These are phyloP conservation scores for Flagelloscypha sp. DNA, from an alignment of 768 basidiomycete species.

Conservation along the genomic window DNA sequence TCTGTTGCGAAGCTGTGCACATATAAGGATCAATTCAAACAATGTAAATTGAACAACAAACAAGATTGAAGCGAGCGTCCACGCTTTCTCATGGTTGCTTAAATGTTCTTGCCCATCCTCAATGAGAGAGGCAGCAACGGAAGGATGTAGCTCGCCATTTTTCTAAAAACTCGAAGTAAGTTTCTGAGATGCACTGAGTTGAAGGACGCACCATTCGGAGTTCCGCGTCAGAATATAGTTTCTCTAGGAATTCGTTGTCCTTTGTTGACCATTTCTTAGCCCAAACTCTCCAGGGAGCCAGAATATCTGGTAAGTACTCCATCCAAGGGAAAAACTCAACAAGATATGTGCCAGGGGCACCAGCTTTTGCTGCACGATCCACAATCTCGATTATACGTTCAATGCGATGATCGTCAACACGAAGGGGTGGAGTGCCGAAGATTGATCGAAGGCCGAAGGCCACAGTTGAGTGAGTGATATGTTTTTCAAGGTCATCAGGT, in stretches of 20 bases:
- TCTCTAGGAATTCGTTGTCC: conserved; percentile 14
- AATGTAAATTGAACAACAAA: no score
- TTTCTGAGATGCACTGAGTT: no score
- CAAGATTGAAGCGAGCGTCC: no score
- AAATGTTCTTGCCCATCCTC: no score
- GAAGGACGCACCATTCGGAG: no score
- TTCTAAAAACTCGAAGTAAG: conserved; percentile 1
- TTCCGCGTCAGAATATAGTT: no score
- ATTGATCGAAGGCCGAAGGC: conserved; percentile 11
- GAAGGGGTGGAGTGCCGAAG: conserved; percentile 12
- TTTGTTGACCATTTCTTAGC: conserved; percentile 10
- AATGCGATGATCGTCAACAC: conserved; percentile 10
- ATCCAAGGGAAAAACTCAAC: conserved; percentile 28
- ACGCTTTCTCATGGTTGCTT: no score
- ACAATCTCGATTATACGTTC: conserved; percentile 12
- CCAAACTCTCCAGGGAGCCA: conserved; percentile 18
- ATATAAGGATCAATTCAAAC: no score
- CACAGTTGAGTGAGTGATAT: conserved; percentile 5
- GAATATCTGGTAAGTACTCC: conserved; percentile 19
- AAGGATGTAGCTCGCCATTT: conserved; percentile 5
- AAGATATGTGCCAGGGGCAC: conserved; percentile 23
- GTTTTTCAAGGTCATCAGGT: conserved; percentile 6
- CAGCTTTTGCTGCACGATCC: conserved; percentile 21
- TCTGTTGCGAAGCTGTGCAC: no score
- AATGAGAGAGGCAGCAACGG: conserved; percentile 8